phyloP scores from a whole-genome alignment of 176 grass and related monocot genomes.

The Miscanthus lutarioriparius region DNA sequence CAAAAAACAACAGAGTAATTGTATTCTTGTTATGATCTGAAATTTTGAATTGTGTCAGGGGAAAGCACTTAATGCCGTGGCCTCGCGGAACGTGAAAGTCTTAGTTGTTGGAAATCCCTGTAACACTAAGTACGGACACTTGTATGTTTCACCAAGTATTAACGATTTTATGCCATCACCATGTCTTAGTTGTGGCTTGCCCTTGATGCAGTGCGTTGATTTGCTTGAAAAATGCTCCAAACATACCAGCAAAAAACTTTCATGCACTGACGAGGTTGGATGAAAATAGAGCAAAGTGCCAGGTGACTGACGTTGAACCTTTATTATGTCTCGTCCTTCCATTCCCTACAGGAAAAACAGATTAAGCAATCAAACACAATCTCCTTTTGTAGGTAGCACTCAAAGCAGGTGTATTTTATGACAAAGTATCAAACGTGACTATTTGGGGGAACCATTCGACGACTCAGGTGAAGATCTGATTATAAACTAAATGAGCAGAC shows the following conservation, averaged over 20 bases:
- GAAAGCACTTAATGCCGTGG: conserved; percentile 93
- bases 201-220: conserved; percentile 73
- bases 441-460: conserved; percentile 99
- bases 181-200: conserved; percentile 27
- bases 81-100: conserved; percentile 86
- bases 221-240: conserved; percentile 93
- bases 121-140: conserved; percentile 81
- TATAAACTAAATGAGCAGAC: neutral
- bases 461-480: conserved; percentile 77
- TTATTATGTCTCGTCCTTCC: conserved; percentile 9
- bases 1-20: neutral
- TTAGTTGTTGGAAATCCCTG: conserved; percentile 93
- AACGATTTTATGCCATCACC: conserved; percentile 1
- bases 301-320: conserved; percentile 47
- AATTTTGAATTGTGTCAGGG: conserved; percentile 66
- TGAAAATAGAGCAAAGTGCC: conserved; percentile 99
- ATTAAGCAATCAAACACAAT: neutral
- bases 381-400: conserved; percentile 70
- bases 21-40: conserved; percentile 32
- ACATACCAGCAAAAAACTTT: conserved; percentile 86
- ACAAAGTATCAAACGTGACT: conserved; percentile 95
- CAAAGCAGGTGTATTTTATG: conserved; percentile 97
- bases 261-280: conserved; percentile 91
- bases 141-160: conserved; percentile 20
- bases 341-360: conserved; percentile 21